These are phyloP conservation scores for Fusarium sp. DNA, from an alignment of 2,329 filamentous ascomycete species.

Conservation along the genomic window DNA sequence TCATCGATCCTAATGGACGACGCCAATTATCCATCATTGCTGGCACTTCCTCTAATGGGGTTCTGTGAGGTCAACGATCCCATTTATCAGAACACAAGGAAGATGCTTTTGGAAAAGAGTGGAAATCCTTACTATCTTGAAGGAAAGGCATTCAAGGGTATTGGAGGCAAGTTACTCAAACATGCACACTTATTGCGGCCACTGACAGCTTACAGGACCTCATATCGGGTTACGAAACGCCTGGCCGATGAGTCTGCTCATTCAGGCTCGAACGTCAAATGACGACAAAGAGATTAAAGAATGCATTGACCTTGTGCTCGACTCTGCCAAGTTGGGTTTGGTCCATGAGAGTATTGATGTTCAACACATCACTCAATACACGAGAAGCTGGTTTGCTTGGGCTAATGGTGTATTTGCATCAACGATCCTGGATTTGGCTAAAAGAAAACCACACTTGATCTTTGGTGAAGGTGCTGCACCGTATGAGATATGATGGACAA, in stretches of 20 bases:
- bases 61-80: constrained; percentile 74
- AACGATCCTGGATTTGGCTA: constrained; percentile 89
- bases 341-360: constrained; percentile 95
- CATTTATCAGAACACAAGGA: constrained; percentile 89
- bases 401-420: constrained; percentile 96
- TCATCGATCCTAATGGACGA: constrained; percentile 89
- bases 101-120: constrained; percentile 75
- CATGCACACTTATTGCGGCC: neutral
- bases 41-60: constrained; percentile 82
- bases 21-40: constrained; percentile 84
- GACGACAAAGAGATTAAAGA: constrained; percentile 84
- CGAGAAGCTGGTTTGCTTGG: constrained; percentile 96
- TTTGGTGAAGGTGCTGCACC: constrained; percentile 75
- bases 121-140: constrained; percentile 91
- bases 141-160: constrained; percentile 83
- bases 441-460: constrained; percentile 87
- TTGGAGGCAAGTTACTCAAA: constrained; percentile 74
- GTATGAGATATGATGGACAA: constrained; percentile 62
- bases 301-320: constrained; percentile 79
- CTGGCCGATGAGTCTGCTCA: constrained; percentile 95
- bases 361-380: constrained; percentile 74
- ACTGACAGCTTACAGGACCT: constrained; percentile 57
- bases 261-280: constrained; percentile 90
- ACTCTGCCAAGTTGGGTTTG: constrained; percentile 80
- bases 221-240: constrained; percentile 88